These are phyloP conservation scores for Lentinula novae-zelandiae DNA, from an alignment of 1,284 basidiomycete species.

Conservation along the genomic window DNA sequence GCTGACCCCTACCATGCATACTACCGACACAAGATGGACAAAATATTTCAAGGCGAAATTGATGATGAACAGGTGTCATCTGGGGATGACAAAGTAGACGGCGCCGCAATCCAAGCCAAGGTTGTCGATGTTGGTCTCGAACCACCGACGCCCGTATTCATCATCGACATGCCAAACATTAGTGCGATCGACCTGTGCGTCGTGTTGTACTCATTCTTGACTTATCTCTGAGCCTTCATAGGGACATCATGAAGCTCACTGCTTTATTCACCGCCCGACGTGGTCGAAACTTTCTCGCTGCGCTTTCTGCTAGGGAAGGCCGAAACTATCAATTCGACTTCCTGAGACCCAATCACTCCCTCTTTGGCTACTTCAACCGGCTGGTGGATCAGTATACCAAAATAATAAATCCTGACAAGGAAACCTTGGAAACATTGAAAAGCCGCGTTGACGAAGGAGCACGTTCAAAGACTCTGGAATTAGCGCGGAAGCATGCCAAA, in stretches of 20 bases:
- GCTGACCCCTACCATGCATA: slow-evolving; percentile 97
- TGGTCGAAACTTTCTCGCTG: slow-evolving; percentile 83
- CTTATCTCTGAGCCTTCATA: slow-evolving; percentile 26
- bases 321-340: slow-evolving; percentile 99
- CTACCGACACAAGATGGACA: slow-evolving; percentile 86
- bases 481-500: slow-evolving; percentile 76
- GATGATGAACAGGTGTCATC: slow-evolving; percentile 51
- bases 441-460: slow-evolving; percentile 56
- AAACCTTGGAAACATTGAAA: slow-evolving; percentile 68
- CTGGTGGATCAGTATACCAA: slow-evolving; percentile 96
- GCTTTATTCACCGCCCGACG: slow-evolving; percentile 94
- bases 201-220: slow-evolving; percentile 7
- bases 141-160: slow-evolving; percentile 83
- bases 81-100: slow-evolving; percentile 43
- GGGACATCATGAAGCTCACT: slow-evolving; percentile 90
- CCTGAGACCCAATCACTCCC: slow-evolving; percentile 89
- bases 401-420: slow-evolving; percentile 82
- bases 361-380: slow-evolving; percentile 96
- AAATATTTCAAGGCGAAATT: slow-evolving; percentile 70
- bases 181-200: slow-evolving; percentile 88
- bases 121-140: slow-evolving; percentile 65
- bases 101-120: slow-evolving; percentile 30
- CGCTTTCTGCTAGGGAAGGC: slow-evolving; percentile 85
- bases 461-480: slow-evolving; percentile 77
- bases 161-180: slow-evolving; percentile 86